phyloP scores from a whole-genome alignment of 2,329 filamentous ascomycete species.

The Fusarium subglutinans region DNA sequence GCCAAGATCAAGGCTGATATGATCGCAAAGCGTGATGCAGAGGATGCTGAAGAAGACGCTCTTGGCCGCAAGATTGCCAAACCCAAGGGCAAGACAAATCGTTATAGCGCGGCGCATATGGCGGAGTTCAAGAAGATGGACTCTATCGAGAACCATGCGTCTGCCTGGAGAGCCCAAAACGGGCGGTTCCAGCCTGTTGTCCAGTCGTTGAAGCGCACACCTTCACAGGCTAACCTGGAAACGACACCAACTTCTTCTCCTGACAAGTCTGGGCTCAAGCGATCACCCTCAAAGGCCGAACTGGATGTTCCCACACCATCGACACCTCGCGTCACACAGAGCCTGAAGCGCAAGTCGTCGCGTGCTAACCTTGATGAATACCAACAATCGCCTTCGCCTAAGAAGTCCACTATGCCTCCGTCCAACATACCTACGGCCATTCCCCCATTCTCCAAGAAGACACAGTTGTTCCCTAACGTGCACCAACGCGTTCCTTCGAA shows the following conservation, averaged over 20 bases:
- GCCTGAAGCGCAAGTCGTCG: conserved; percentile 45
- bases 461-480: conserved; percentile 33
- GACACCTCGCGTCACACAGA: conserved; percentile 47
- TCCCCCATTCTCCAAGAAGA: conserved; percentile 23
- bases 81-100: conserved; percentile 78
- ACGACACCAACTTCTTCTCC: conserved; percentile 47
- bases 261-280: conserved; percentile 58
- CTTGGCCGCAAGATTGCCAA: conserved; percentile 77
- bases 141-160: conserved; percentile 88
- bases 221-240: conserved; percentile 57
- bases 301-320: conserved; percentile 62
- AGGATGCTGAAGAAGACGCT: conserved; percentile 55
- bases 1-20: conserved; percentile 76
- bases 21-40: conserved; percentile 66
- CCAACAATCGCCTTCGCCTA: conserved; percentile 42
- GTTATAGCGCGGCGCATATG: conserved; percentile 88
- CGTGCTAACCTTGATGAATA: conserved; percentile 47
- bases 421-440: conserved; percentile 35
- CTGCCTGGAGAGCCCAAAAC: conserved; percentile 73
- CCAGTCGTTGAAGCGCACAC: conserved; percentile 50
- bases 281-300: conserved; percentile 61
- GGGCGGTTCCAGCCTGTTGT: conserved; percentile 61
- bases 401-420: conserved; percentile 39
- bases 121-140: conserved; percentile 97
- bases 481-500: conserved; percentile 63